A percentile compares a stretch with the other conserved stretches of the same genome.
phyloP scores from a whole-genome alignment of 805 yeast genomes.

The Lipomyces spencermartinsiae region DNA sequence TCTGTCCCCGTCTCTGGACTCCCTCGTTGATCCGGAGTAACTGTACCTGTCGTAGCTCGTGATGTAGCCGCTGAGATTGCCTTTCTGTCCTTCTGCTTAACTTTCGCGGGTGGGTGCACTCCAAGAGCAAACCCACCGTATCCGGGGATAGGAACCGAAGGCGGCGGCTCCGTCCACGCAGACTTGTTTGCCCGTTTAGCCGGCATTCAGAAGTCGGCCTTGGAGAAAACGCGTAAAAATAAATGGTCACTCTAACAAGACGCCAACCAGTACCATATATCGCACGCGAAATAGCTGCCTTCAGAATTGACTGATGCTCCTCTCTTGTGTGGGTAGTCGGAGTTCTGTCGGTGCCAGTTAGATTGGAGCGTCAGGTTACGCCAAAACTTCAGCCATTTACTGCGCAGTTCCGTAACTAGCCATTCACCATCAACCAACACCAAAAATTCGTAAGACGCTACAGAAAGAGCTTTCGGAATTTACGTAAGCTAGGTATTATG shows the following conservation, averaged over 20 bases:
- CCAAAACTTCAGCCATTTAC: background rate
- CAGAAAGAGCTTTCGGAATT: background rate
- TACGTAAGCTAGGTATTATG: background rate
- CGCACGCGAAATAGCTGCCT: background rate
- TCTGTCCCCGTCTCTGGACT: background rate
- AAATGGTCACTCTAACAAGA: background rate
- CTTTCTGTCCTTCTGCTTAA: slow-evolving; percentile 61
- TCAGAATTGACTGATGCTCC: background rate
- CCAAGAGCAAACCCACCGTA: slow-evolving; percentile 78
- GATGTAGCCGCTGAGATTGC: slow-evolving; percentile 40
- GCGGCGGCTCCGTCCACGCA: slow-evolving; percentile 57
- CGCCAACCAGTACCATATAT: background rate
- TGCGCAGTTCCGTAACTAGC: background rate
- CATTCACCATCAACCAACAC: background rate
- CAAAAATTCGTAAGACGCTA: background rate
- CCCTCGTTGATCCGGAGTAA: slow-evolving; percentile 17
- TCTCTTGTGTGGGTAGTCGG: background rate
- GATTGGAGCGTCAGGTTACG: background rate
- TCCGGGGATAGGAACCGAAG: slow-evolving; percentile 60
- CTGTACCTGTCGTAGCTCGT: background rate
- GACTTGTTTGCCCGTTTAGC: slow-evolving; percentile 10
- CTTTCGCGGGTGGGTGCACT: slow-evolving; percentile 67
- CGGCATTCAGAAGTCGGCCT: slow-evolving; percentile 5
- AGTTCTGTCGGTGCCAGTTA: background rate
- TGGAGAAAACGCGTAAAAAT: slow-evolving; percentile 8